These are phyloP conservation scores for Iberis pinnata DNA, from an alignment of 345 rosid genomes.

Conservation along the genomic window DNA sequence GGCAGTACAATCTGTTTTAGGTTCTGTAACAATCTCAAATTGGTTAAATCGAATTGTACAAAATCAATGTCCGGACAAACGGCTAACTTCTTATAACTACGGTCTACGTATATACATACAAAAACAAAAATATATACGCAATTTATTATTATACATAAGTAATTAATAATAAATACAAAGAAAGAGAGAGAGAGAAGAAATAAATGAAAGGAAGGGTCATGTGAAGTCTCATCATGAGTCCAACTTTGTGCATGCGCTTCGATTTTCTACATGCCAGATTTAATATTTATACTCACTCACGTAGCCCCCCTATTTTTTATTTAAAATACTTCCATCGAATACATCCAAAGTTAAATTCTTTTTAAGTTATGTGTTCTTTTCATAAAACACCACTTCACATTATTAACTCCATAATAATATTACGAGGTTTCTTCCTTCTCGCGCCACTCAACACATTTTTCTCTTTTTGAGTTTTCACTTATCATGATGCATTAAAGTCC, in stretches of 20 bases:
- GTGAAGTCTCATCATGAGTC: constrained; percentile 37
- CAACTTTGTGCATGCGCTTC: constrained; percentile 41
- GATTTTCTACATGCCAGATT: constrained; percentile 35
- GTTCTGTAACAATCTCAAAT: constrained; percentile 7
- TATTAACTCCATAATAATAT: background rate
- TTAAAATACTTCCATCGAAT: constrained; percentile 11
- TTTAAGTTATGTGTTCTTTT: constrained; percentile 23
- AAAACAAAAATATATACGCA: background rate
- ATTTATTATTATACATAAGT: background rate
- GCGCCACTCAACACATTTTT: constrained; percentile 23
- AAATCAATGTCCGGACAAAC: constrained; percentile 19
- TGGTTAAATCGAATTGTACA: background rate
- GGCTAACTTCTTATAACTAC: constrained; percentile 15
- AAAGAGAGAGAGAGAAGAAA: background rate
- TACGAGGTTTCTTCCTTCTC: constrained; percentile 30
- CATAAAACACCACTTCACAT: constrained; percentile 18
- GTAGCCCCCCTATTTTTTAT: background rate
- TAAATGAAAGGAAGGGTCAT: constrained; percentile 27
- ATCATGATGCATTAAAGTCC: too few species aligned
- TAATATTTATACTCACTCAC: constrained; percentile 24
- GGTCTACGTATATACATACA: constrained; percentile 6
- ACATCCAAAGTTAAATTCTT: constrained; percentile 9
- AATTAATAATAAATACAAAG: background rate
- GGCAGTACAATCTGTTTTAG: constrained; percentile 11
- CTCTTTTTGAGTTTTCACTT: too few species aligned